Evolutionary conservation across 495 filamentous ascomycete genomes (phyloP).

Genomic region (Hypomontagnella monticulosa): DNA sequence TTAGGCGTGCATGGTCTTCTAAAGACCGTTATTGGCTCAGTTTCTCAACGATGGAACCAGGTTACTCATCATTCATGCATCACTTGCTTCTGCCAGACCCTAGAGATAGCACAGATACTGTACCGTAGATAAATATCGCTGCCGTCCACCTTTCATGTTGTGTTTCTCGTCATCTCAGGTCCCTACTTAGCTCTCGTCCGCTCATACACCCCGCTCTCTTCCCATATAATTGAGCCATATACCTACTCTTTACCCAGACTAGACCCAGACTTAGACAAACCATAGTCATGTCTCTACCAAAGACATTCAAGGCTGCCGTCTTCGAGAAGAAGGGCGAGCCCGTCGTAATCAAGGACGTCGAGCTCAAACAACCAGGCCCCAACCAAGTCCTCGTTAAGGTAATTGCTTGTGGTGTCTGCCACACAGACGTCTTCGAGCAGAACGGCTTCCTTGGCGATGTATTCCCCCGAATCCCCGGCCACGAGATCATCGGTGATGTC

Average conservation of each 20-base stretch:
- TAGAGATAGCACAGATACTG: background rate
- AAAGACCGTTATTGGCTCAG: constrained; percentile 14
- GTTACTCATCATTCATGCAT: background rate
- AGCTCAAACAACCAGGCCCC: constrained; percentile 52
- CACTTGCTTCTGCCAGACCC: background rate
- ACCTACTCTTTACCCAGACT: background rate
- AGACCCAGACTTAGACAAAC: background rate
- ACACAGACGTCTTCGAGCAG: constrained; percentile 54
- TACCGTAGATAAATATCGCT: constrained; percentile 12
- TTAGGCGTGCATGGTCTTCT: background rate
- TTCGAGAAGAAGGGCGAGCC: constrained; percentile 51
- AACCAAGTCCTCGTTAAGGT: constrained; percentile 64
- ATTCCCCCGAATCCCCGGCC: constrained; percentile 63
- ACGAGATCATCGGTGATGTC: constrained; percentile 65
- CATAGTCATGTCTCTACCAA: constrained; percentile 53
- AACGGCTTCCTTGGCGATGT: constrained; percentile 51
- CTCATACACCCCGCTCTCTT: no score
- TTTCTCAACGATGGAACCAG: constrained; percentile 2
- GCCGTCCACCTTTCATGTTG: background rate
- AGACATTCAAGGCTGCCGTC: constrained; percentile 60
- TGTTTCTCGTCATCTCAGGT: no score
- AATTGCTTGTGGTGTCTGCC: constrained; percentile 64
- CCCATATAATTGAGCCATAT: background rate
- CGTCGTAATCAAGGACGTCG: constrained; percentile 54
- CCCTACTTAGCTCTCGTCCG: no score